Conservation (phyloP, 2,329 filamentous ascomycete genomes). For the Neurospora sp. region DNA sequence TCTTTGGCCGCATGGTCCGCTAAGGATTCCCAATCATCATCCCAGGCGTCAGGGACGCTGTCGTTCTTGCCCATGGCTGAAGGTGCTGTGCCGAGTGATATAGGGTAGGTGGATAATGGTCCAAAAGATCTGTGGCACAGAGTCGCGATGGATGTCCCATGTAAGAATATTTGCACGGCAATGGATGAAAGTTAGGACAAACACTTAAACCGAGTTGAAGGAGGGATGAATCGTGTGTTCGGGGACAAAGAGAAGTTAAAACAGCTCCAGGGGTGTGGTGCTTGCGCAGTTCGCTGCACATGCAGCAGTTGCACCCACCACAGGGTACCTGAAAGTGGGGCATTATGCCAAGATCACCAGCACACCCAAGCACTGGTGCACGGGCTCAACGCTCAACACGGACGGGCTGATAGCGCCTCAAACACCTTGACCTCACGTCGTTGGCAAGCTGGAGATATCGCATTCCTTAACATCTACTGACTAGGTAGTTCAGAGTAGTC, state of each 20-base stretch:
- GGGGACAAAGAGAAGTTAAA: not conserved
- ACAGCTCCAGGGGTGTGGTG: not conserved
- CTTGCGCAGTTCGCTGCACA: not conserved
- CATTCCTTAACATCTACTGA: not conserved
- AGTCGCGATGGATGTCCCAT: not conserved
- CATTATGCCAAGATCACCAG: not conserved
- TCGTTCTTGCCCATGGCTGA: conserved; percentile 34
- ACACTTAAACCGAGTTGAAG: not conserved
- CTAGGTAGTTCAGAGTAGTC: not conserved
- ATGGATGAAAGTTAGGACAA: not conserved
- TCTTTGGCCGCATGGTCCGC: conserved; percentile 49
- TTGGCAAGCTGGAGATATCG: not conserved
- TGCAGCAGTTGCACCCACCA: not conserved
- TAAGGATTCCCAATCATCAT: conserved; percentile 69
- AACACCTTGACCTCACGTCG: not conserved
- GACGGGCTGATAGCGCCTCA: not conserved
- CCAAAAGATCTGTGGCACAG: not conserved
- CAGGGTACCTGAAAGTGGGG: not conserved
- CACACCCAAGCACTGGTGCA: not conserved
- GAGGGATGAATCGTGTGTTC: not conserved
- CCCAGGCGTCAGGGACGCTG: conserved; percentile 69
- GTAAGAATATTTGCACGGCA: not conserved
- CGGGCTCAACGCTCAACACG: no score
- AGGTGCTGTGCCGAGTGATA: not conserved
- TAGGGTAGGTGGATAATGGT: not conserved